These are phyloP conservation scores for Lichina pygmaea DNA, from an alignment of 495 filamentous ascomycete species.

Conservation along the genomic window DNA sequence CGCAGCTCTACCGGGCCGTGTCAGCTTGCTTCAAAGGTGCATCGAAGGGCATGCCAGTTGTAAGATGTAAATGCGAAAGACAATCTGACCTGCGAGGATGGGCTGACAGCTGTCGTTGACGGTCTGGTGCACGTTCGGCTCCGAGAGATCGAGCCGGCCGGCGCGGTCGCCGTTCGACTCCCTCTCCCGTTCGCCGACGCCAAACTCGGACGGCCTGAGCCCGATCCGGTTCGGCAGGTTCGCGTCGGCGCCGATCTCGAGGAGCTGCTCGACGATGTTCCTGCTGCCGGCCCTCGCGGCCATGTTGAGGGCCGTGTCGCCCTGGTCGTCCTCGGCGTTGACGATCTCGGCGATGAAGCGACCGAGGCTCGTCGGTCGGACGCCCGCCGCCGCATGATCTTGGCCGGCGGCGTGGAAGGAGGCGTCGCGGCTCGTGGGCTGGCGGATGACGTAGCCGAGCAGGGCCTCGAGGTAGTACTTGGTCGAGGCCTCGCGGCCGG, in stretches of 20 bases:
- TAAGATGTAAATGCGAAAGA: too few relatives aligned
- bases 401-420: constrained; percentile 9
- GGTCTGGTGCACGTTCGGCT: too few relatives aligned
- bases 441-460: constrained; percentile 75
- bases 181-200: constrained; percentile 34
- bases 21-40: too few relatives aligned
- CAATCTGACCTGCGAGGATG: too few relatives aligned
- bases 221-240: constrained; percentile 72
- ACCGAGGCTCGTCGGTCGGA: constrained; percentile 38
- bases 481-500: constrained; percentile 57
- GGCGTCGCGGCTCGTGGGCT: constrained; percentile 26
- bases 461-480: constrained; percentile 85
- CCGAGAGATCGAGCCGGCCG: too few relatives aligned
- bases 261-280: constrained; percentile 71
- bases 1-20: too few relatives aligned
- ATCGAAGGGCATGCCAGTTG: too few relatives aligned
- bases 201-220: constrained; percentile 69
- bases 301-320: constrained; percentile 84
- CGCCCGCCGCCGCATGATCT: constrained; percentile 5
- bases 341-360: constrained; percentile 91
- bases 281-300: constrained; percentile 74
- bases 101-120: too few relatives aligned
- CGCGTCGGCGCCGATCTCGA: constrained; percentile 81
- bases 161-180: too few relatives aligned
- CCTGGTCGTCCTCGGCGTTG: constrained; percentile 71